Evolutionary conservation across 2,329 filamentous ascomycete genomes (phyloP), one percentile per base, ranked within the genome.

Genomic region (Penicillium janthinellum): DNA sequence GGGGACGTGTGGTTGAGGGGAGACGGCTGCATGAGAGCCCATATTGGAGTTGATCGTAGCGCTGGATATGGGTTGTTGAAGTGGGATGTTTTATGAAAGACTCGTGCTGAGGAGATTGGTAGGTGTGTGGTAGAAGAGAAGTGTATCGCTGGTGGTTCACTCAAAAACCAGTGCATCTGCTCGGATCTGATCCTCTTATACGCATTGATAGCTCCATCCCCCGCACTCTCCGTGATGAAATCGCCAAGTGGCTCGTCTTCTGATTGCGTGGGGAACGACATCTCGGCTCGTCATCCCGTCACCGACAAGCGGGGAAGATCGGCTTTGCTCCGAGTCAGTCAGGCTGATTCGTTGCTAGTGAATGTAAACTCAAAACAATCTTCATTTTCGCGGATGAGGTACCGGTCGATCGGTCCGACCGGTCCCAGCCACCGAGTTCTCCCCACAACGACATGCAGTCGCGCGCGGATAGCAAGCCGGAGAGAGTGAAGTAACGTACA

Each of bases 1-100:
- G 12, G 61, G 61, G 5, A 63, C 58, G 20, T 50, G 47, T 0
- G 83, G 55, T 37, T 57, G 55, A 45, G 47, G 45, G 20, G 55
- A 57, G 55, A 45, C 10, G 25, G 53, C 31, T 7, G 59, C 4
- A 31, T 55, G 57, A 52, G 63, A 60, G 56, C 61, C 55, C 65
- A 67, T 20, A 1, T 15, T 44, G 37, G 6, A 10, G 17, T 25
- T 17, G 11, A 41, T 17, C 31, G 11, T 20, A 28, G 11, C 17
- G 35, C 25, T 28, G 25, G 42, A 12, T 20, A 10, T 20, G 11
- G 42, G 17, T 45, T 20, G 5, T 34, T 4, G 15, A 6, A 6
- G 3, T 22, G 22, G 22, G 22, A 22, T 22, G 22, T 22, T 22
- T 22, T 22, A 22, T 22, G 22, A 22, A 34, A 5, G 8, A 31